Evolutionary conservation across 2,329 filamentous ascomycete genomes (phyloP), one percentile per base, ranked within the genome.

Genomic region (Didymella lethalis): DNA sequence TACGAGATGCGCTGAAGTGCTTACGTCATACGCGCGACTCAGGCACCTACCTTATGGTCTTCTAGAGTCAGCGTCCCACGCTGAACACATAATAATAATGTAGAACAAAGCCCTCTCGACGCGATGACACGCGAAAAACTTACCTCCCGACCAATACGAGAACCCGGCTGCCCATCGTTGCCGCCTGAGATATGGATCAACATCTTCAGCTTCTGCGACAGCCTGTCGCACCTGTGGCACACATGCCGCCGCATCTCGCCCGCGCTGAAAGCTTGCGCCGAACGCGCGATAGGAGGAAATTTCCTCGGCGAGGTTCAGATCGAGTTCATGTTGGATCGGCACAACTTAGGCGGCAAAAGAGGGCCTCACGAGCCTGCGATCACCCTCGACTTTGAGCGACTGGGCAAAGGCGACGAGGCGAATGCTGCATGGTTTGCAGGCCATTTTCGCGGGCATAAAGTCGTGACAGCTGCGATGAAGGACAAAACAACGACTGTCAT

Each of bases 181-280:
- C 74, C 74, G 0, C 68, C 72, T 7, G 74, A 76, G 52, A 47
- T 76, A 20, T 76, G 73, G 74, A 74, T 74, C 46, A 70, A 70
- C 59, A 69, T 76, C 51, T 66, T 76, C 36, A 54, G 64, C 38
- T 64, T 70, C 64, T 65, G 70, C 61, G 52, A 57, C 59, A 70
- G 73, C 50, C 68, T 70, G 45, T 60, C 65, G 4, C 72, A 76
- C 56, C 70, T 76, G 12, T 76, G 73, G 73, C 64, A 62, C 23
- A 62, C 61, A 7, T 73, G 71, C 48, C 71, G 73, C 20, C 64
- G 56, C 54, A 57, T 73, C n/a, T 76, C 73, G 0, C 49, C 62
- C 14, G 61, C 65, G 2, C 66, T 72, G 20, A 64, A 60, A 48
- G 69, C 69, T 3, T 76, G 72, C 50, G 63, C 63, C 46, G 73